These are phyloP conservation scores for Zizania latifolia DNA, from an alignment of 176 grass and related monocot genomes.

Conservation along the genomic window DNA sequence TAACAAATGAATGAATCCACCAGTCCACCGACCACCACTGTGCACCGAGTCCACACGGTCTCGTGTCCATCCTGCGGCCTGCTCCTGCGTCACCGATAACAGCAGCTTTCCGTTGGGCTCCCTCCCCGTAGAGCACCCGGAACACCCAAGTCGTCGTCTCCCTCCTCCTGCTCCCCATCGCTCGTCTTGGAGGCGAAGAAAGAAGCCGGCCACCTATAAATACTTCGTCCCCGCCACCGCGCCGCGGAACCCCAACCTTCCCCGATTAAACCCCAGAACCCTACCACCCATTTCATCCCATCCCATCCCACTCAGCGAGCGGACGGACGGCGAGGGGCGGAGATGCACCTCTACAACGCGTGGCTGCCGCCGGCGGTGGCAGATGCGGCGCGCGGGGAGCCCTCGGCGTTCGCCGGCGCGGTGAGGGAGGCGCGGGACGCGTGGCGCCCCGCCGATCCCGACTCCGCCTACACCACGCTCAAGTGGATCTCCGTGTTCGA, in stretches of 20 bases:
- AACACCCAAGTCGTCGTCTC: slow-evolving; percentile 7
- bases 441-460: slow-evolving; percentile 54
- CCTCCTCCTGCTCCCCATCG: neutral
- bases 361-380: slow-evolving; percentile 81
- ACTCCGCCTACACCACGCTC: slow-evolving; percentile 83
- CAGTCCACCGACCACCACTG: too few species aligned
- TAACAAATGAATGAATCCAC: too few species aligned
- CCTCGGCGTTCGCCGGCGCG: slow-evolving; percentile 51
- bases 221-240: neutral
- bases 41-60: neutral
- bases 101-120: neutral
- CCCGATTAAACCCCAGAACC: slow-evolving; percentile 21
- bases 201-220: slow-evolving; percentile 30
- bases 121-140: neutral
- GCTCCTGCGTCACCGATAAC: slow-evolving; percentile 3
- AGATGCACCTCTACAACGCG: slow-evolving; percentile 96
- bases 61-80: too few species aligned
- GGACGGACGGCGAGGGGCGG: neutral
- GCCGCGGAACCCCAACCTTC: neutral
- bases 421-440: slow-evolving; percentile 45
- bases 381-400: slow-evolving; percentile 50
- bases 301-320: neutral
- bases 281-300: neutral
- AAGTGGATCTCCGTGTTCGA: slow-evolving; percentile 94
- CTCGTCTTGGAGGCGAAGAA: slow-evolving; percentile 53